Evolutionary conservation across 2,329 filamentous ascomycete species (phyloP), one percentile per base, ranked within the genome.

Genomic region (Diaporthe longicolla): DNA sequence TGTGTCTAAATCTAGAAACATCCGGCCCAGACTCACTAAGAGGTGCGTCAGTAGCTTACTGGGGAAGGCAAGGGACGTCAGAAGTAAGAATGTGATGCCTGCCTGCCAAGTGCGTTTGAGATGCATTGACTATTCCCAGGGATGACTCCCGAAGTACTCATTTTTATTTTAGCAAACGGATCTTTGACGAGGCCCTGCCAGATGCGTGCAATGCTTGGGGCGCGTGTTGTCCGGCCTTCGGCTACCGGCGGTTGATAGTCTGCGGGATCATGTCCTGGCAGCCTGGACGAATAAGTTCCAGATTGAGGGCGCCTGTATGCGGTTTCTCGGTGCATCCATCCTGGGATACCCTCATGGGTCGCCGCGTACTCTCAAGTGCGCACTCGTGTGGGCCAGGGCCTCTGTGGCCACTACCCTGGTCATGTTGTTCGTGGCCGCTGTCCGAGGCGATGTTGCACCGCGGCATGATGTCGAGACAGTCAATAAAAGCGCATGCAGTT

Each of bases 61-160:
- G 69, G 26, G n/a, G 32, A 52, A 32, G 69, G 69, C 55, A 40
- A 59, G 52, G 68, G 68, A 59, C 54, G 29, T 48, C 54, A 63
- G 70, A 40, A 54, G 24, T 45, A 54, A 54, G 50, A 43, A 32
- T 19, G 45, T 63, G 57, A 48, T 43, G 45, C 40, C 11, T 71
- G n/a, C 48, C 57, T 61, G 50, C 50, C 43, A 61, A 52, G 29
- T 32, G 17, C 4, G 10, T 40, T 3, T 32, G 69, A 71, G 57
- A 21, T 63, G 35, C 43, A 43, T 43, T 50, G n/a, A 45, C 68
- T 32, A 43, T 11, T 29, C 54, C 17, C 2, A 26, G 17, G 40
- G 24, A 63, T 52, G 69, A 17, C 48, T 54, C 54, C 45, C 17
- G 45, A 26, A 63, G 15, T 24, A 21, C 29, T 9, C 4, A 21